phyloP scores from a whole-genome alignment of 768 basidiomycete species.

The Trametes sanguinea region DNA sequence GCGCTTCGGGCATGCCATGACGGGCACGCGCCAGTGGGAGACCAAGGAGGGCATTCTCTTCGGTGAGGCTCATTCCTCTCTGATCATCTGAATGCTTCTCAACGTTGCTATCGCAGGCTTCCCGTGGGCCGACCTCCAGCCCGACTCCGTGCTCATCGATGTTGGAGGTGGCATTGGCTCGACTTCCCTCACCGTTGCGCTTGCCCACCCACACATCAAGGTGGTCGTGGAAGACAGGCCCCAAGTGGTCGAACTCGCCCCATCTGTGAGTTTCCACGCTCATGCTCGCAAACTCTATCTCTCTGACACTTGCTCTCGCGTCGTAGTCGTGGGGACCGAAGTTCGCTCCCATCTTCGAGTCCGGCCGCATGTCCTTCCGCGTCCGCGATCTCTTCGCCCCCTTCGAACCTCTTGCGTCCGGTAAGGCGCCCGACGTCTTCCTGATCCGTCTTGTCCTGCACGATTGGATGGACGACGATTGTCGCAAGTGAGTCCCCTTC shows the following conservation, averaged over 20 bases:
- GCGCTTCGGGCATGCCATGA: conserved; percentile 77
- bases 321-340: conserved; percentile 24
- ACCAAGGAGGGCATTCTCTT: conserved; percentile 48
- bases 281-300: no score
- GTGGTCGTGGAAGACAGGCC: conserved; percentile 24
- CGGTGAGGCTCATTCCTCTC: neutral
- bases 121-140: conserved; percentile 21
- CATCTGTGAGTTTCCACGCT: neutral
- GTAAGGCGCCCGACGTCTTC: conserved; percentile 14
- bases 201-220: conserved; percentile 17
- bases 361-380: conserved; percentile 20
- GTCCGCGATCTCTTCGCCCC: conserved; percentile 15
- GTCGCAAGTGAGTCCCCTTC: neutral
- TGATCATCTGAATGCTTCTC: no score
- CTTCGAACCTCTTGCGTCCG: conserved; percentile 38
- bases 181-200: conserved; percentile 18
- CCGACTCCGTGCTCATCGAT: conserved; percentile 18
- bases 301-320: conserved; percentile 1
- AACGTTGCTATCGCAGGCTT: conserved; percentile 7
- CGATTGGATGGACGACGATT: conserved; percentile 20
- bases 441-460: conserved; percentile 17
- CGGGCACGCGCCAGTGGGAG: conserved; percentile 72
- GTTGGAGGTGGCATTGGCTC: conserved; percentile 26
- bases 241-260: conserved; percentile 39
- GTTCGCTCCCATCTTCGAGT: conserved; percentile 13